Base-by-base conservation (phyloP, 192 early-diverging fungal genomes). In the Oehlia diaphana region DNA sequence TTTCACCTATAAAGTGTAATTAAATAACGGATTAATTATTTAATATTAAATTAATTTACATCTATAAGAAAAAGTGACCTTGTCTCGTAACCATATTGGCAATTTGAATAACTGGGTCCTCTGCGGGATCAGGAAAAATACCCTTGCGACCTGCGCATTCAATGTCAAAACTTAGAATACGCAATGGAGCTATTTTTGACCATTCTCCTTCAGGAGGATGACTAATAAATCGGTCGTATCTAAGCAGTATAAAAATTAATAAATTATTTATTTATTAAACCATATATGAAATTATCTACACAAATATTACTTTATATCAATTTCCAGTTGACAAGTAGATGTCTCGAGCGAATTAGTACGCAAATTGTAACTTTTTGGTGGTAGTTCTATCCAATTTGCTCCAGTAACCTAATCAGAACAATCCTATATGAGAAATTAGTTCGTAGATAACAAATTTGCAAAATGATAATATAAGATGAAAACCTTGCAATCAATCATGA, bases 141-240 rank as follows among this genome's bases (percentile, higher is more conserved):
- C 98, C 98, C 79, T 96, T 94, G 16, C 98, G 88, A 33, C 98
- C 98, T 35, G 95, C 94, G 73, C 98, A 99, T 85, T 99, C 98
- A 76, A 99, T 99, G 93, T 99, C 98, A 79, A 99, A 96, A 79
- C 95, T 96, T 63, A 99, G 81, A 74, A 99, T 94, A 53, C 98
- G 90, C 49, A 98, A 87, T 3, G 98, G 98, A 6, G 98, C 98
- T 71, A 97, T 91, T 79, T 95, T 92, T 23, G 92, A 94, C 95
- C 95, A 98, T 63, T 97, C 93, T 70, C 91, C 93, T 74, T 96
- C 95, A 4, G 97, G 92, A 35, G 92, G 86, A 77, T 98, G 94
- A 16, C 93, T 88, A 64, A 96, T 87, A 21, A 99, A 81, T 76
- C 96, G 88, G 9, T 90, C 88, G 82, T 91, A 93, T 76, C 92